Evolutionary conservation across 2,329 filamentous ascomycete genomes (phyloP), one percentile per base, ranked within the genome.

Genomic region (Fusarium udum): DNA sequence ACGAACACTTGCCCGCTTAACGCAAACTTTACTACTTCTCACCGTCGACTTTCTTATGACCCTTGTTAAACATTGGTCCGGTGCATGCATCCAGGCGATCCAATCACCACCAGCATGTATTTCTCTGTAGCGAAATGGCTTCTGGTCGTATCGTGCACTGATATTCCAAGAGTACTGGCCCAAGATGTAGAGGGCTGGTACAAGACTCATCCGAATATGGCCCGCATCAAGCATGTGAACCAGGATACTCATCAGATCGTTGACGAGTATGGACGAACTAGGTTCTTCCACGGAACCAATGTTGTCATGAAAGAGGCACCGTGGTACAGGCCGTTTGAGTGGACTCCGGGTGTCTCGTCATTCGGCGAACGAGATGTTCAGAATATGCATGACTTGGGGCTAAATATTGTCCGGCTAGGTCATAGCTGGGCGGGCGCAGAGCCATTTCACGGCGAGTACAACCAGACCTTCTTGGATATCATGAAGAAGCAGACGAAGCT

Each of bases 1-100:
- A 18, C 13, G 26, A 53, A 22, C 14, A 1, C 20, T n/a, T 22
- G 7, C 9, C 15, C 0, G 7, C 22, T 22, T 9, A 14, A 15
- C 13, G 20, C 39, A 40, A 13, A 10, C 7, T n/a, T 40, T 8
- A n/a, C 39, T 40, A 9, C 20, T 14, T 14, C 14, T 22, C 14
- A 9, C 4, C 22, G 13, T 12, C 15, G 7, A 43, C 11, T 13
- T 2, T 20, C 7, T 26, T 24, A 5, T 20, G 24, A 4, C 42
- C 7, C 0, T 18, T 46, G 13, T 15, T 6, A 22, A 26, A 48
- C 22, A 22, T 1, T 15, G 2, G 1, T 22, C 18, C 10, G 4
- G 43, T 4, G 0, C 26, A 31, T 1, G n/a, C 0, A 8, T 16
- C 20, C 4, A n/a, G 4, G 26, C 4, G 0, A 6, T 4, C 14